Evolutionary conservation across 2,329 filamentous ascomycete species (phyloP).

Genomic region (Periconia sp.): DNA sequence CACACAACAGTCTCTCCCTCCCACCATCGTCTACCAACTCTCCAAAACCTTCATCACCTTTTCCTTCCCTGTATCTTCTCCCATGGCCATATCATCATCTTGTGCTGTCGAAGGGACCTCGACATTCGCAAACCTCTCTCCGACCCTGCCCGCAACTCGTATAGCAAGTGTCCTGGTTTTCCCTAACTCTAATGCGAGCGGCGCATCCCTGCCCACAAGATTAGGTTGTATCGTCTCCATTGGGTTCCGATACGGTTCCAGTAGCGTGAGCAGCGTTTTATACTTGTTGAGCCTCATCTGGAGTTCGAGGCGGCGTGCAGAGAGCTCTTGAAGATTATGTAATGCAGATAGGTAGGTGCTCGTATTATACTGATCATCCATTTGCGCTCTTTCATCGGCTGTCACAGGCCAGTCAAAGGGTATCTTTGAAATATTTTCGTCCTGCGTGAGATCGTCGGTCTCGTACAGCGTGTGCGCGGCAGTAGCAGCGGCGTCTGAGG

Average conservation of each 20-base stretch:
- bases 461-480: constrained; percentile 29
- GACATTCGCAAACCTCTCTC: constrained; percentile 30
- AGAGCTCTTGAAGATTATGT: constrained; percentile 50
- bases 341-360: constrained; percentile 44
- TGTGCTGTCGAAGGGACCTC: constrained; percentile 30
- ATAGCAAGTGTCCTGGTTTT: constrained; percentile 62
- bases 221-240: constrained; percentile 61
- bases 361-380: not conserved
- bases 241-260: constrained; percentile 57
- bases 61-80: constrained; percentile 15
- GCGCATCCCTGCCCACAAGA: constrained; percentile 65
- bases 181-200: constrained; percentile 67
- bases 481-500: too few species aligned
- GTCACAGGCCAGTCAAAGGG: constrained; percentile 24
- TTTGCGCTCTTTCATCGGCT: constrained; percentile 17
- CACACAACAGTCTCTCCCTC: too few species aligned
- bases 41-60: constrained; percentile 31
- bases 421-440: constrained; percentile 37
- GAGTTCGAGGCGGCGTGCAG: constrained; percentile 52
- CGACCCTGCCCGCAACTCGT: constrained; percentile 39
- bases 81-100: constrained; percentile 22
- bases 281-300: constrained; percentile 53
- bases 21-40: constrained; percentile 17
- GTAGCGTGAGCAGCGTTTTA: constrained; percentile 51
- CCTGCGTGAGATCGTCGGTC: constrained; percentile 35